Conservation (phyloP, 805 yeast species). For the Kuraishia capsulata region DNA sequence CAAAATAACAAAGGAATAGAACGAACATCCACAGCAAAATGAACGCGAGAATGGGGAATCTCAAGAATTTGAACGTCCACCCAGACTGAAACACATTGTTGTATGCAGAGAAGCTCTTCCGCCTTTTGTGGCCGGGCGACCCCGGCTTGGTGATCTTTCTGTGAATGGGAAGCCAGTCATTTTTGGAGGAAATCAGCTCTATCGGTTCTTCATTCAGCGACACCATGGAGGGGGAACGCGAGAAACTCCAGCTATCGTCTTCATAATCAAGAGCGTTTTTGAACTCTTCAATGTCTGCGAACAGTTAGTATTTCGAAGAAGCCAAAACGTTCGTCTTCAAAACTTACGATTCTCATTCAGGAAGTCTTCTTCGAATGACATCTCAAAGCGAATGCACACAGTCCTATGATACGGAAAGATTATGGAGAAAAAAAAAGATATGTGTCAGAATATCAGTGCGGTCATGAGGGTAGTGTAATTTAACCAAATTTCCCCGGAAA, state of each 20-base stretch:
- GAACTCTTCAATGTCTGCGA: conserved; percentile 25
- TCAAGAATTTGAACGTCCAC: conserved; percentile 33
- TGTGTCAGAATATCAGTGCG: no score
- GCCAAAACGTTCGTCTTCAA: background rate
- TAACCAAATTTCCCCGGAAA: no score
- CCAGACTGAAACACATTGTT: conserved; percentile 10
- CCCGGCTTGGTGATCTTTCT: conserved; percentile 6
- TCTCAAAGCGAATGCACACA: no score
- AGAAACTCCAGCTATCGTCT: conserved; percentile 10
- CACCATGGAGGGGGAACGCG: background rate
- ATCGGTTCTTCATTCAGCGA: conserved; percentile 19
- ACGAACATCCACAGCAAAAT: conserved; percentile 45
- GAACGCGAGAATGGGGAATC: conserved; percentile 57
- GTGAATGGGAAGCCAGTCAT: conserved; percentile 39
- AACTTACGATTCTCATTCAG: background rate
- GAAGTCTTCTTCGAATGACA: background rate
- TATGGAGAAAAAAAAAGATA: no score
- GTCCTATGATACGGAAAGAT: no score
- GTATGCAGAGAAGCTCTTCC: conserved; percentile 12
- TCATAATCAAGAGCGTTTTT: conserved; percentile 26
- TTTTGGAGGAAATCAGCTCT: conserved; percentile 29
- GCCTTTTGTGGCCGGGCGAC: conserved; percentile 1
- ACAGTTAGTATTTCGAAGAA: background rate
- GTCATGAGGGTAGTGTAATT: no score
- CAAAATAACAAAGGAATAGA: conserved; percentile 38